A percentile compares a stretch with the other conserved stretches of the same genome.
Evolutionary conservation across 345 rosid genomes (phyloP).

Genomic region (Lepidium didymum): DNA sequence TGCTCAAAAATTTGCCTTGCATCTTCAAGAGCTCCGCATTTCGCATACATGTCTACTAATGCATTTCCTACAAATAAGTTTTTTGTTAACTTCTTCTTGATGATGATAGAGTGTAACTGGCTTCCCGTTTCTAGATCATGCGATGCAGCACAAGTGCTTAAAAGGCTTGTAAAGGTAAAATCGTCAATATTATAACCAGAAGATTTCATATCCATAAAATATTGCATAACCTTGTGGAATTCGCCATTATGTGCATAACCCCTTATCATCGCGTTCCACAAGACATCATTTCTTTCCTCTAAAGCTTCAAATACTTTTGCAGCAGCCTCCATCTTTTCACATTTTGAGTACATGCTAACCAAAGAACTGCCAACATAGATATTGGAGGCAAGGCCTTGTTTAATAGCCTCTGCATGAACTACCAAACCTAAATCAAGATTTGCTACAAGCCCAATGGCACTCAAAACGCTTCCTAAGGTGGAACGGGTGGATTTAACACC

Average conservation of each 20-base stretch:
- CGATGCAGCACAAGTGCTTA: conserved; percentile 75
- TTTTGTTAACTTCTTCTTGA: conserved; percentile 48
- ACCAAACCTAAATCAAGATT: conserved; percentile 56
- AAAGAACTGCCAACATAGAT: conserved; percentile 88
- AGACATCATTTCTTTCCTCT: conserved; percentile 65
- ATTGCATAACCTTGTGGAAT: conserved; percentile 42
- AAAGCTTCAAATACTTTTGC: conserved; percentile 54
- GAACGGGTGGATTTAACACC: conserved; percentile 71
- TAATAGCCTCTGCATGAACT: conserved; percentile 84
- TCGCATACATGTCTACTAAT: conserved; percentile 90
- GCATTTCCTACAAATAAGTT: conserved; percentile 85
- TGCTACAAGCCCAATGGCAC: conserved; percentile 55
- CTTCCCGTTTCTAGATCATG: conserved; percentile 48
- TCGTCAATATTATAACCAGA: conserved; percentile 68
- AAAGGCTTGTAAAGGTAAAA: conserved; percentile 75
- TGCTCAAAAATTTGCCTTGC: conserved; percentile 69
- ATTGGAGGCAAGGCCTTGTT: conserved; percentile 67
- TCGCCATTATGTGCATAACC: conserved; percentile 72
- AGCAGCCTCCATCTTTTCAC: conserved; percentile 59
- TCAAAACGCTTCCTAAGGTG: conserved; percentile 77
- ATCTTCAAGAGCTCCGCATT: conserved; percentile 59
- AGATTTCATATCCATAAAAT: conserved; percentile 57
- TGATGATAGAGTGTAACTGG: conserved; percentile 63
- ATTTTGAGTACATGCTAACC: conserved; percentile 78
- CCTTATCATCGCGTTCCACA: conserved; percentile 86